Evolutionary conservation across 768 basidiomycete genomes (phyloP).

Genomic region (Boletus coccyginus): DNA sequence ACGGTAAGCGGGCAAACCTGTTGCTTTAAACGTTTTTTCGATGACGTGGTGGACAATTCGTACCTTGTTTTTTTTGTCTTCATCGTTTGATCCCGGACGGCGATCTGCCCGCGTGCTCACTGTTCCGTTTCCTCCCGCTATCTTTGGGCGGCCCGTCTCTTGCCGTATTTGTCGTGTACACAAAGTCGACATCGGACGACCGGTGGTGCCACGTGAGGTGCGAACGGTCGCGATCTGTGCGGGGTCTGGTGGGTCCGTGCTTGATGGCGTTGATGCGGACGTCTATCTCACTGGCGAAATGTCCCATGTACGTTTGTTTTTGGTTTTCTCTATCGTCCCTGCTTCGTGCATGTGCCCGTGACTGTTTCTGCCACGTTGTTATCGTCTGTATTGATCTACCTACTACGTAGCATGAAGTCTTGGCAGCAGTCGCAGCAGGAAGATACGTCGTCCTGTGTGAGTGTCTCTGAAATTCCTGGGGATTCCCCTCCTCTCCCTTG

Average conservation of each 20-base stretch:
- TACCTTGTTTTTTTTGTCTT: not conserved
- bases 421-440: constrained; percentile 74
- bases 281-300: constrained; percentile 93
- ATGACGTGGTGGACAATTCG: constrained; percentile 10
- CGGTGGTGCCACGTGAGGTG: constrained; percentile 34
- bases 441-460: constrained; percentile 82
- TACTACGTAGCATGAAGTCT: constrained; percentile 71
- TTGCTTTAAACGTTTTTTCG: constrained; percentile 5
- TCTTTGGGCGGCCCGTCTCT: constrained; percentile 1
- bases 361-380: constrained; percentile 6
- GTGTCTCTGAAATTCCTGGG: constrained; percentile 26
- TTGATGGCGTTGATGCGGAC: constrained; percentile 72
- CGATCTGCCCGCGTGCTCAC: constrained; percentile 15
- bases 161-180: constrained; percentile 4
- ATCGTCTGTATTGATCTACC: constrained; percentile 1
- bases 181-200: constrained; percentile 69
- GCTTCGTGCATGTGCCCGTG: not conserved
- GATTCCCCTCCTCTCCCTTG: not conserved
- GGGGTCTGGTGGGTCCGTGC: constrained; percentile 80
- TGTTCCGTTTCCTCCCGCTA: constrained; percentile 17
- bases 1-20: constrained; percentile 42
- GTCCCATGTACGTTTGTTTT: constrained; percentile 63
- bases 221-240: constrained; percentile 85
- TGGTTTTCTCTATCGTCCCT: constrained; percentile 7
- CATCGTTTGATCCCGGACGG: constrained; percentile 11